Conservation (phyloP, 306 rosid species). For the Oxytropis ochrocephala region DNA sequence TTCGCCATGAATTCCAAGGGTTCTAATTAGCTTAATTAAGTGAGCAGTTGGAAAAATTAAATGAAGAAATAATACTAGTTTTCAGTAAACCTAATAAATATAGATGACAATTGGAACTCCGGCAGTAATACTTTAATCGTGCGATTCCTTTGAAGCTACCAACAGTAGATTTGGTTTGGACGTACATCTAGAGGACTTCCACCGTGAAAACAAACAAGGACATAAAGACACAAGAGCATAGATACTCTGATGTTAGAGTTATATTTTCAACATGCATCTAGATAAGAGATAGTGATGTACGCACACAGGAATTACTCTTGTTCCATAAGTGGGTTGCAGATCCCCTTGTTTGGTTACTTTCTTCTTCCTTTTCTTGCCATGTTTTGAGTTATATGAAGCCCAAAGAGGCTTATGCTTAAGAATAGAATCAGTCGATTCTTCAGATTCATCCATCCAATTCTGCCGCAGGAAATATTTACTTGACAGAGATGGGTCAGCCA, state of each 20-base stretch:
- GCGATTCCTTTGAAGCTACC: too few species aligned
- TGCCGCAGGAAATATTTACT: slow-evolving; percentile 82
- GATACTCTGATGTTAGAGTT: not conserved
- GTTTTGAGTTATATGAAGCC: slow-evolving; percentile 70
- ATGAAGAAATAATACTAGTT: not conserved
- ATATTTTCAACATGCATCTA: slow-evolving; percentile 11
- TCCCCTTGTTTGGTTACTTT: slow-evolving; percentile 62
- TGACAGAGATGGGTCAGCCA: slow-evolving; percentile 93
- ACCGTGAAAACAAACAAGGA: too few species aligned
- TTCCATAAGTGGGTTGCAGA: slow-evolving; percentile 82
- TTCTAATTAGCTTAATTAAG: not conserved
- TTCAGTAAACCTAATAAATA: not conserved
- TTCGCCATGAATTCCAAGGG: not conserved
- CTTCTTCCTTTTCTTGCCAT: slow-evolving; percentile 48
- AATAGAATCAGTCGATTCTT: slow-evolving; percentile 61
- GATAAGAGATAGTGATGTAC: slow-evolving; percentile 32
- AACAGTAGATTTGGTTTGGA: too few species aligned
- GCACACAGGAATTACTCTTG: slow-evolving; percentile 98
- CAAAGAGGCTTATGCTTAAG: slow-evolving; percentile 96
- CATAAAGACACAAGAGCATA: not conserved
- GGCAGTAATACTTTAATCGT: too few species aligned
- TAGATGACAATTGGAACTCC: not conserved
- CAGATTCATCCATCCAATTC: slow-evolving; percentile 73
- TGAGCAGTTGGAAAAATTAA: slow-evolving; percentile 5
- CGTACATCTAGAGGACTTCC: too few species aligned